phyloP scores from a whole-genome alignment of 2,329 filamentous ascomycete species.

The Apiospora malaysiana region DNA sequence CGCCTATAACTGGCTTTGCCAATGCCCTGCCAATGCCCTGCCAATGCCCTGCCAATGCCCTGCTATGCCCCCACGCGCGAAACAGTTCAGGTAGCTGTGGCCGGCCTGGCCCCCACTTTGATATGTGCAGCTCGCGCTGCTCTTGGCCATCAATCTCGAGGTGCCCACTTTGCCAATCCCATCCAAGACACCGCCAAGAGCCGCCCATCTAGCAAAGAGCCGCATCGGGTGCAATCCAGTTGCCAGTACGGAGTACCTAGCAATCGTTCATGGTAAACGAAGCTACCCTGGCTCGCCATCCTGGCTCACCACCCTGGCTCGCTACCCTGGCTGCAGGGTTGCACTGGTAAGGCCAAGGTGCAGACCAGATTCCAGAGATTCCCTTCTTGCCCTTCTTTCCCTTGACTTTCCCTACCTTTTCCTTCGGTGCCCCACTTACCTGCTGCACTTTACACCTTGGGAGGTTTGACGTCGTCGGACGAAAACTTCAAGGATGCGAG shows the following conservation, averaged over 20 bases:
- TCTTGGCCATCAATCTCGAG: background rate
- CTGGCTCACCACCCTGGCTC: no score
- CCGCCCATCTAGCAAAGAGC: slow-evolving; percentile 1
- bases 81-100: slow-evolving; percentile 10
- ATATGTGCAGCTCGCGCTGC: background rate
- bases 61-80: slow-evolving; percentile 15
- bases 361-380: background rate
- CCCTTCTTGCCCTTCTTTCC: no score
- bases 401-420: no score
- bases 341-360: background rate
- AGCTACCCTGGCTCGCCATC: no score
- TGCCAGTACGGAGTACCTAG: no score
- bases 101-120: background rate
- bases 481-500: slow-evolving; percentile 3
- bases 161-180: slow-evolving; percentile 4
- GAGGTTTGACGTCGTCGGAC: slow-evolving; percentile 13
- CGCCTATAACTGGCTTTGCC: background rate
- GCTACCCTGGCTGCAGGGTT: background rate
- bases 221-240: background rate
- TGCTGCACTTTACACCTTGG: slow-evolving; percentile 7
- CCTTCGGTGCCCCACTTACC: background rate
- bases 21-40: no score
- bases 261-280: background rate
- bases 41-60: background rate
- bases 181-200: slow-evolving; percentile 14